These are phyloP conservation scores for Silene latifolia DNA, from an alignment of 148 eudicot genomes.

Conservation along the genomic window DNA sequence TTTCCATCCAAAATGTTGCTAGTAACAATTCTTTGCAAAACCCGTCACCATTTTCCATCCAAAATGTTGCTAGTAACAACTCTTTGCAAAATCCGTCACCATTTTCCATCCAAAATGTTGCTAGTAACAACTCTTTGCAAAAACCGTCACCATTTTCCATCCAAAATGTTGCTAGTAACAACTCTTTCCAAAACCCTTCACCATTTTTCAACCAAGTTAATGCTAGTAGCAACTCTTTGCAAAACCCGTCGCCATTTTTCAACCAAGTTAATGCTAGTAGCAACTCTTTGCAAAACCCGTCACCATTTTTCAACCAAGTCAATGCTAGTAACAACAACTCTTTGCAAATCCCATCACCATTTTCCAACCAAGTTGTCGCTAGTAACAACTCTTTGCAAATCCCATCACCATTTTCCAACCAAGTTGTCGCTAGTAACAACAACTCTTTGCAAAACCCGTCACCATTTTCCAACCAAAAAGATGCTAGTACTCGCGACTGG, in stretches of 20 bases:
- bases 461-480: neutral
- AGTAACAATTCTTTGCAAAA: neutral
- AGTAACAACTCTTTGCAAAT: neutral
- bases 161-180: neutral
- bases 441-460: neutral
- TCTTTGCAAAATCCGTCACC: neutral
- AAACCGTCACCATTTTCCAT: neutral
- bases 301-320: neutral
- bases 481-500: neutral
- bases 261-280: neutral
- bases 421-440: neutral
- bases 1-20: neutral
- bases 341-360: neutral
- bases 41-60: neutral
- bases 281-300: neutral
- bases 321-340: neutral
- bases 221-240: conserved; percentile 11
- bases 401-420: neutral
- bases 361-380: neutral
- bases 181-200: neutral
- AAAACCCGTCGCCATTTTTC: neutral
- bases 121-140: neutral
- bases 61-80: neutral
- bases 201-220: neutral
- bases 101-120: neutral